Evolutionary conservation across 768 basidiomycete genomes (phyloP), one percentile per base, ranked within the genome.

Genomic region (Kockovaella imperatae): DNA sequence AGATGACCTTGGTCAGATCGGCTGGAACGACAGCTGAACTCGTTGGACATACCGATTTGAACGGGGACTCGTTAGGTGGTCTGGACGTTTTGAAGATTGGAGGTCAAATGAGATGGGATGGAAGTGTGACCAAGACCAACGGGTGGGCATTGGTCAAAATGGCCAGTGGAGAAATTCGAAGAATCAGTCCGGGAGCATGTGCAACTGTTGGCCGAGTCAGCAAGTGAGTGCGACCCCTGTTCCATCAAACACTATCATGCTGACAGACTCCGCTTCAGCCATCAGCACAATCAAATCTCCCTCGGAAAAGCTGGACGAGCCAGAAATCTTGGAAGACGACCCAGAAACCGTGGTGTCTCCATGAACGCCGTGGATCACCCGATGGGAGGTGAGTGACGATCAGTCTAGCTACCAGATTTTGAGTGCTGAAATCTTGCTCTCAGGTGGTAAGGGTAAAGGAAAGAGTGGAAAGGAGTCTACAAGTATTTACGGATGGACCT

Each of bases 391-490:
- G 21, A 50, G 49, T 35, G 6, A 4, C 15, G 23, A 20, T 25
- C 26, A 15, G 20, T 49, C 24, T 8, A 7, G 21, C 17, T n/a
- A 21, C 21, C 15, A 6, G 7, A 7, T 40, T 6, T 8, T 21
- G 18, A 38, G 13, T 21, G 15, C 15, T 47, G 15, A n/a, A 15
- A n/a, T n/a, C 13, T 26, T 42, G 5, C 26, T 15, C 7, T 34
- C 40, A 72, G 91, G 93, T 76, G 93, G 93, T 72, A 84, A 93
- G 74, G 93, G 93, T 59, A 96, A 93, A 73, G 87, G 85, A 52
- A 97, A 99, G 77, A 87, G 87, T 49, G 83, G 91, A 79, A 93
- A 87, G 67, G 83, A 90, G 68, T 88, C 91, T 2, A 82, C 86
- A 23, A 89, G 87, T 10, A 80, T 86, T 45, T 95, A 84, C 83